Percentiles rank a stretch among this genome's conserved stretches.
phyloP scores from a whole-genome alignment of 768 basidiomycete species.

The Termitomyces sp. region DNA sequence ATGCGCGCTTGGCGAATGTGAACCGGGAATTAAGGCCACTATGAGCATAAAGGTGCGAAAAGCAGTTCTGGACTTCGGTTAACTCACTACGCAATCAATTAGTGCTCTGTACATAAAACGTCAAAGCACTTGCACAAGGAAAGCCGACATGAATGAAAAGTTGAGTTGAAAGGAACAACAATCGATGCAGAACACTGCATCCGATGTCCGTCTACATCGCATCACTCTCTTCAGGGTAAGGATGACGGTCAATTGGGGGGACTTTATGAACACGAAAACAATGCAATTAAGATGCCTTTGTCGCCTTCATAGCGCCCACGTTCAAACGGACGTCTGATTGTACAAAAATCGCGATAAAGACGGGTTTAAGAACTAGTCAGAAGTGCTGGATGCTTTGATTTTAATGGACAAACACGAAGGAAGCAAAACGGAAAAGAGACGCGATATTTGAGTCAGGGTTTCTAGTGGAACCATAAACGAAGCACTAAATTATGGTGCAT shows the following conservation, averaged over 20 bases:
- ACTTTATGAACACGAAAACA: background rate
- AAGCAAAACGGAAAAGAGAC: slow-evolving; percentile 13
- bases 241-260: background rate
- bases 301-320: background rate
- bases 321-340: slow-evolving; percentile 7
- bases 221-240: slow-evolving; percentile 11
- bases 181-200: background rate
- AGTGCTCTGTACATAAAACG: slow-evolving; percentile 15
- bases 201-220: slow-evolving; percentile 15
- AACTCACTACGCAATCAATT: slow-evolving; percentile 13
- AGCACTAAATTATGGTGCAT: slow-evolving; percentile 10
- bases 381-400: slow-evolving; percentile 1
- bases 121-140: slow-evolving; percentile 6
- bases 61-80: slow-evolving; percentile 12
- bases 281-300: slow-evolving; percentile 1
- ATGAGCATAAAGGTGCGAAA: slow-evolving; percentile 10
- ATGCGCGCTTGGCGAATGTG: slow-evolving; percentile 7
- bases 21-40: slow-evolving; percentile 14
- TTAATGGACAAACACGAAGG: slow-evolving; percentile 7
- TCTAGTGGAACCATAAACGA: slow-evolving; percentile 11
- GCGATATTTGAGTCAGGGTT: slow-evolving; percentile 6
- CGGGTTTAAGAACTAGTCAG: slow-evolving; percentile 14
- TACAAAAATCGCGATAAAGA: slow-evolving; percentile 30
- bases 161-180: slow-evolving; percentile 5
- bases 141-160: slow-evolving; percentile 10